These are phyloP conservation scores for Neospermospora avenae DNA, from an alignment of 2,329 filamentous ascomycete species.

Conservation along the genomic window DNA sequence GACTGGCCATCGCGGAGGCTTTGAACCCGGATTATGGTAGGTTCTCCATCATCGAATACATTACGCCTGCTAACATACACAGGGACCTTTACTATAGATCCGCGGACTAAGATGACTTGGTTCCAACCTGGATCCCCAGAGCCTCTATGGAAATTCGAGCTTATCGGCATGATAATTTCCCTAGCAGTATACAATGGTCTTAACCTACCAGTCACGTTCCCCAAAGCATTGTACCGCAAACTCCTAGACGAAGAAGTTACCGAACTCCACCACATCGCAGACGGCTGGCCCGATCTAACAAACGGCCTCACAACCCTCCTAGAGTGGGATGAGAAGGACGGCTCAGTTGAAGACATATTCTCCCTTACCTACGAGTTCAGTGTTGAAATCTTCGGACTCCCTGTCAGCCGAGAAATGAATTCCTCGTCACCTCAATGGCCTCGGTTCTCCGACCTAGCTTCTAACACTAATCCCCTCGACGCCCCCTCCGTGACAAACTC, in stretches of 20 bases:
- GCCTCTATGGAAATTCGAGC: slow-evolving; percentile 84
- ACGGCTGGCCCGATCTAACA: slow-evolving; percentile 82
- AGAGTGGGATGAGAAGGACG: slow-evolving; percentile 72
- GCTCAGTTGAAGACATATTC: slow-evolving; percentile 77
- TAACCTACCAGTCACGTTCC: slow-evolving; percentile 86
- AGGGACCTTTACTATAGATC: slow-evolving; percentile 75
- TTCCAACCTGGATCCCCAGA: slow-evolving; percentile 81
- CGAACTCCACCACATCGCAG: slow-evolving; percentile 71
- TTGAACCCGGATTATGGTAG: slow-evolving; percentile 71
- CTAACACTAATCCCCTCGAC: slow-evolving; percentile 40
- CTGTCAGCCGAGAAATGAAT: slow-evolving; percentile 55
- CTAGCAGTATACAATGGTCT: slow-evolving; percentile 91
- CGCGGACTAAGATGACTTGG: slow-evolving; percentile 76
- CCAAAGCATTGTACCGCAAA: slow-evolving; percentile 77
- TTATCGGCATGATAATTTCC: slow-evolving; percentile 83
- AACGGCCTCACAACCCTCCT: slow-evolving; percentile 71
- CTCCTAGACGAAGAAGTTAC: slow-evolving; percentile 68
- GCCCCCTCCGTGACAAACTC: slow-evolving; percentile 74
- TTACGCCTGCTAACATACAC: slow-evolving; percentile 6
- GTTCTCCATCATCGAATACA: slow-evolving; percentile 18
- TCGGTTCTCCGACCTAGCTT: slow-evolving; percentile 41
- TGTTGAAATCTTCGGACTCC: slow-evolving; percentile 53
- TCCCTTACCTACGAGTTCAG: slow-evolving; percentile 85
- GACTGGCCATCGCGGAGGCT: slow-evolving; percentile 74
- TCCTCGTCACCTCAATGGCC: slow-evolving; percentile 45